Percentiles rank a stretch among this genome's conserved stretches.
These are phyloP conservation scores for Mycena floridula DNA, from an alignment of 768 basidiomycete species.

Conservation along the genomic window DNA sequence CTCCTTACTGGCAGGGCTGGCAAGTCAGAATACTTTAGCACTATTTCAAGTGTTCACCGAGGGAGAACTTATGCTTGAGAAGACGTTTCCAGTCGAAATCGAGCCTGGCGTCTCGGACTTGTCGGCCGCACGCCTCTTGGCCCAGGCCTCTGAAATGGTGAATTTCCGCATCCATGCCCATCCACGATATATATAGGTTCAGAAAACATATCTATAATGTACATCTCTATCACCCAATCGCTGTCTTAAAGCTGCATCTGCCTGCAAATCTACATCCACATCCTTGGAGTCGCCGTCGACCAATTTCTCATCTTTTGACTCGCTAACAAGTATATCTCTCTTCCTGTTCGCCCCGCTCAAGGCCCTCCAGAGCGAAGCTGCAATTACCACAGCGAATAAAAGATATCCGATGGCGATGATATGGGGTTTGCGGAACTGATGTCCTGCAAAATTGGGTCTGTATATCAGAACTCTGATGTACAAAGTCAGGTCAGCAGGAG, in stretches of 20 bases:
- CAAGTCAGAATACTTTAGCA: conserved; percentile 8
- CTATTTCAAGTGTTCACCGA: too few species aligned
- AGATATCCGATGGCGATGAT: conserved; percentile 57
- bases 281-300: conserved; percentile 2
- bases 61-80: too few species aligned
- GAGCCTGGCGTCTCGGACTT: too few species aligned
- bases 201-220: conserved; percentile 34
- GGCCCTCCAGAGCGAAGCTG: conserved; percentile 37
- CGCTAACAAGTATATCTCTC: conserved; percentile 27
- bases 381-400: conserved; percentile 37
- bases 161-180: too few species aligned
- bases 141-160: too few species aligned
- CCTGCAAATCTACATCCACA: conserved; percentile 8
- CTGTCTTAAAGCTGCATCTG: conserved; percentile 18
- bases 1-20: conserved; percentile 22
- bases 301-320: background rate
- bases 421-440: conserved; percentile 49
- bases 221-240: conserved; percentile 33
- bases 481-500: background rate
- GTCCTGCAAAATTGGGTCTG: conserved; percentile 37
- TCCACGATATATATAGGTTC: too few species aligned
- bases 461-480: conserved; percentile 45
- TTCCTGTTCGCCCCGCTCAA: conserved; percentile 47
- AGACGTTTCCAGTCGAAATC: too few species aligned
- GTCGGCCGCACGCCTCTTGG: too few species aligned